Percentiles rank a stretch among this genome's conserved stretches.
These are phyloP conservation scores for Hypomontagnella monticulosa DNA, from an alignment of 495 filamentous ascomycete genomes.

Conservation along the genomic window DNA sequence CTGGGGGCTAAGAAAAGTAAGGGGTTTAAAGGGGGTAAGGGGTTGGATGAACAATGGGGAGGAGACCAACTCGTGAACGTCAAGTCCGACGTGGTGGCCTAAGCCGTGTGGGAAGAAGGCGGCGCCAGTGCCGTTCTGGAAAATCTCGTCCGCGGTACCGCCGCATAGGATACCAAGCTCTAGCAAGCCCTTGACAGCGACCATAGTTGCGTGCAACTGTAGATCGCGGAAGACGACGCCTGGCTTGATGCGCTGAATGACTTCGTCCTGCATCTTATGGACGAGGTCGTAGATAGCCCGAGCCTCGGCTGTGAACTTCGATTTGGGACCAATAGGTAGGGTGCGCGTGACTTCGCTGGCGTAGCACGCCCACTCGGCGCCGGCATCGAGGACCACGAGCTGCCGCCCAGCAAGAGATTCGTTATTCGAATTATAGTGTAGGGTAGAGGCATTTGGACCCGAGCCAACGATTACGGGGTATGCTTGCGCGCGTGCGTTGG, in stretches of 20 bases:
- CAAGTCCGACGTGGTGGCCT: conserved; percentile 88
- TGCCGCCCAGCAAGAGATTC: conserved; percentile 71
- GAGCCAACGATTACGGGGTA: conserved; percentile 88
- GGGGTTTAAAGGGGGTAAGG: conserved; percentile 21
- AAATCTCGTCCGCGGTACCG: conserved; percentile 70
- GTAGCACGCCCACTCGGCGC: conserved; percentile 85
- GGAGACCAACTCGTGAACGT: conserved; percentile 75
- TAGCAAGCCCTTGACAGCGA: conserved; percentile 76
- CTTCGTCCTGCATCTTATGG: conserved; percentile 81
- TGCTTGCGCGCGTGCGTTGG: conserved; percentile 78
- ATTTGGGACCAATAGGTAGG: conserved; percentile 69
- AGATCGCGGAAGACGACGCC: conserved; percentile 74
- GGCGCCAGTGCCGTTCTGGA: conserved; percentile 70
- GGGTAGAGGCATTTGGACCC: conserved; percentile 77
- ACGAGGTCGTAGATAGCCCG: conserved; percentile 79
- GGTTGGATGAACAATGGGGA: conserved; percentile 9
- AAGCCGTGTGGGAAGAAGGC: conserved; percentile 94
- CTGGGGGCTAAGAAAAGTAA: conserved; percentile 11
- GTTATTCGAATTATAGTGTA: conserved; percentile 89
- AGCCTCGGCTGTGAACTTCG: conserved; percentile 71
- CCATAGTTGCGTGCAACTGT: conserved; percentile 73
- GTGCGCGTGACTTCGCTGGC: conserved; percentile 92
- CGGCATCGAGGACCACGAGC: conserved; percentile 84
- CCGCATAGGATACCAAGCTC: conserved; percentile 71
- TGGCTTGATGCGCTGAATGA: conserved; percentile 70